Base-by-base conservation (phyloP, 2,329 filamentous ascomycete genomes). In the Aspergillus fumigatus region DNA sequence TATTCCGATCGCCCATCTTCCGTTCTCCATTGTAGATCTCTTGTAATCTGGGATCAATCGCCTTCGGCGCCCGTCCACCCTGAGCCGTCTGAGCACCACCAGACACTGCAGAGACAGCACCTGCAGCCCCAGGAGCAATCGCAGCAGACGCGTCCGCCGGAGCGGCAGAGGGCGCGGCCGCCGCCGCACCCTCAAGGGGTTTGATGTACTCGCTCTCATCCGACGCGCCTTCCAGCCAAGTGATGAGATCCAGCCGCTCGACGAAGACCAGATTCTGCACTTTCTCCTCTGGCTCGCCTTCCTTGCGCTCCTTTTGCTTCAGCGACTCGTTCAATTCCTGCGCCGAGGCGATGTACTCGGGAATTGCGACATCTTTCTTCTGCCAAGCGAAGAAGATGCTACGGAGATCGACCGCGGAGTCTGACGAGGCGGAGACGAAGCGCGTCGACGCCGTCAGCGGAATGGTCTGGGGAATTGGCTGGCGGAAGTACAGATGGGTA, bases 341-440 rank as follows among this genome's bases (percentile, higher is more conserved):
- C 14, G 90, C 89, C 0, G 88, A 88, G 26, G 88, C 85, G 75
- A 97, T 94, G 81, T 97, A 97, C 66, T 96, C 91, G 10, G 90
- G 89, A 63, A 96, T 92, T 54, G 88, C 86, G 54, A 88, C 86
- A 77, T 97, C 93, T 73, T 92, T 91, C 77, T 97, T 95, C 68
- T 90, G 82, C 91, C 92, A 99, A 55, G 92, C 92, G 71, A 97
- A 96, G 79, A 93, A 97, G 75, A 97, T 93, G 72, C 89, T 94
- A 70, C 94, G 91, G 65, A 99, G 81, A 71, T 97, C 90, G 67
- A 96, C 87, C 4, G 88, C 82, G 55, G 81, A 80, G 50, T 84
- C 81, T 66, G 75, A 75, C 50, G 86, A 84, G 57, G 84, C 83
- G n/a, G 90, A 92, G 59, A 89, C 83, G 79, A 97, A 97, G 66